Conservation (phyloP, 163 green algal genomes). For the Chloroidium sp. region DNA sequence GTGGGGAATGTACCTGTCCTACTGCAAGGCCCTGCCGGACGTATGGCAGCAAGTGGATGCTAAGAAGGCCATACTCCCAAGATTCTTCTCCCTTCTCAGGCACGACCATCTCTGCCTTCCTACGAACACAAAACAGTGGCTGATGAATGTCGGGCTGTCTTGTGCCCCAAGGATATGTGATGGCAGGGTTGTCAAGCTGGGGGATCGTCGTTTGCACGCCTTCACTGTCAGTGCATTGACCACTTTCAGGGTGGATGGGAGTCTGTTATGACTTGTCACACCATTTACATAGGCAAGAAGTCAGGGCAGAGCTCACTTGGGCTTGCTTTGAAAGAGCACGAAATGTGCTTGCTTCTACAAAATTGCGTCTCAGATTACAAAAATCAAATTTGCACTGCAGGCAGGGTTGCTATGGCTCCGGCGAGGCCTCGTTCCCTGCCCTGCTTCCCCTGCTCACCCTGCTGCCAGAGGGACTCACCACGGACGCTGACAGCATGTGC, state of each 20-base stretch:
- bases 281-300: too few species aligned
- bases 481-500: background rate
- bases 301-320: background rate
- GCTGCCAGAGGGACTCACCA: constrained; percentile 9
- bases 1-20: constrained; percentile 66
- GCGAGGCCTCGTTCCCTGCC: constrained; percentile 41
- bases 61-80: constrained; percentile 55
- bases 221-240: too few species aligned
- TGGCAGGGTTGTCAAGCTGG: too few species aligned
- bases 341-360: background rate
- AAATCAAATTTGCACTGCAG: constrained; percentile 10
- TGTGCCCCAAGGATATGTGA: too few species aligned
- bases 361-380: background rate
- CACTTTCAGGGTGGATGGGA: too few species aligned
- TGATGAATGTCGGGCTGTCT: too few species aligned
- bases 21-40: constrained; percentile 26
- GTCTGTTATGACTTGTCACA: too few species aligned
- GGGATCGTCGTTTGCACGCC: too few species aligned
- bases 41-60: constrained; percentile 33
- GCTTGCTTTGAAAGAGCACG: background rate
- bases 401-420: constrained; percentile 59
- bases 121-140: too few species aligned
- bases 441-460: constrained; percentile 52
- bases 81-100: constrained; percentile 44
- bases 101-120: too few species aligned